A percentile compares a stretch with the other conserved stretches of the same genome.
Evolutionary conservation across 1,284 basidiomycete genomes (phyloP).

Genomic region (Ceratobasidium papillatum): DNA sequence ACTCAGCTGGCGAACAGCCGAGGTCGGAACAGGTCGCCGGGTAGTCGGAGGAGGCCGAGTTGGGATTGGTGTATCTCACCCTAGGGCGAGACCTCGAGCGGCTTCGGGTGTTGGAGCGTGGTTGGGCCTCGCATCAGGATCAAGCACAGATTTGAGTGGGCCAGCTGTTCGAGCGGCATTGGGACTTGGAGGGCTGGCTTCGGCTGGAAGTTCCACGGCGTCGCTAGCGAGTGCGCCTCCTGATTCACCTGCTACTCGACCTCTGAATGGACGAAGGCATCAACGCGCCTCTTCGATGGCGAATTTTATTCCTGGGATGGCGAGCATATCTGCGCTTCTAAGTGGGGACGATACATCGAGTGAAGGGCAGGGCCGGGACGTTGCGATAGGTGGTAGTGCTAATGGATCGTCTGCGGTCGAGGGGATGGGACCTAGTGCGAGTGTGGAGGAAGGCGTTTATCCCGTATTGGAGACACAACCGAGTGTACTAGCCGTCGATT

Average conservation of each 20-base stretch:
- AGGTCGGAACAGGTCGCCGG: conserved; percentile 36
- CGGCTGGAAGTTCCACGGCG: conserved; percentile 22
- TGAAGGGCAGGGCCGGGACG: neutral
- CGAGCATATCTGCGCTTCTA: conserved; percentile 27
- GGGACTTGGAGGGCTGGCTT: conserved; percentile 25
- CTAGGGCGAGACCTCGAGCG: conserved; percentile 7
- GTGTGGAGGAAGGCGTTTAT: conserved; percentile 67
- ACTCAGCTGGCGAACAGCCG: conserved; percentile 41
- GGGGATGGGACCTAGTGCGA: conserved; percentile 49
- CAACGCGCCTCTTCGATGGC: conserved; percentile 37
- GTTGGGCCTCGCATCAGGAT: conserved; percentile 2
- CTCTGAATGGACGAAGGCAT: conserved; percentile 18
- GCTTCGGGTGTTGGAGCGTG: conserved; percentile 27
- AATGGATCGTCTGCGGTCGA: conserved; percentile 45
- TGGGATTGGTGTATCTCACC: conserved; percentile 34
- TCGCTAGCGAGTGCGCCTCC: conserved; percentile 34
- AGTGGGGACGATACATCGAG: conserved; percentile 15
- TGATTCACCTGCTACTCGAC: conserved; percentile 26
- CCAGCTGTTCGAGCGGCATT: neutral
- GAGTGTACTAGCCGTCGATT: conserved; percentile 84
- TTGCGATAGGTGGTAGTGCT: neutral
- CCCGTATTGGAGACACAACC: conserved; percentile 85
- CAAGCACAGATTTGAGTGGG: neutral
- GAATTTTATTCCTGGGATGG: conserved; percentile 34
- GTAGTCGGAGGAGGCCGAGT: conserved; percentile 36